Percentiles rank a stretch among this genome's conserved stretches.
These are phyloP conservation scores for Nannizziopsis barbatae DNA, from an alignment of 2,329 filamentous ascomycete species.

Conservation along the genomic window DNA sequence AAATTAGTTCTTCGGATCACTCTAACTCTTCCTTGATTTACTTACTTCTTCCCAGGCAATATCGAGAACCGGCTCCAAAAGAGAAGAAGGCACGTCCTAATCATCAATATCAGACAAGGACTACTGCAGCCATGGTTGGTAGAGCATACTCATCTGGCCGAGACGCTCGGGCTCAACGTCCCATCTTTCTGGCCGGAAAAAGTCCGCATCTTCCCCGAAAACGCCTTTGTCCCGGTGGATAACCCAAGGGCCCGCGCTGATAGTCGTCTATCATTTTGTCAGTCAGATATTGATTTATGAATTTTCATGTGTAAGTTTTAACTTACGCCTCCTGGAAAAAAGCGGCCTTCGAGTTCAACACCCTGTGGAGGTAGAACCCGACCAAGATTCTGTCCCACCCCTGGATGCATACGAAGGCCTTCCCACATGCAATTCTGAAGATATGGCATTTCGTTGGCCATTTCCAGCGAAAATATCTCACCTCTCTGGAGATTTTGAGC, in stretches of 20 bases:
- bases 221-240: not conserved
- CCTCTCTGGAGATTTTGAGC: constrained; percentile 48
- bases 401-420: constrained; percentile 64
- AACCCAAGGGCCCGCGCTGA: constrained; percentile 65
- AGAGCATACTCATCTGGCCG: too few species aligned
- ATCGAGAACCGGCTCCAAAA: not conserved
- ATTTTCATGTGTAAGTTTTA: not conserved
- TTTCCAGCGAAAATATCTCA: constrained; percentile 30
- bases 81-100: not conserved
- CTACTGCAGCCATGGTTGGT: too few species aligned
- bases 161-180: not conserved
- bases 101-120: not conserved
- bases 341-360: constrained; percentile 50
- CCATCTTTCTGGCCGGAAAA: not conserved
- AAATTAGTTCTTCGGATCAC: not conserved
- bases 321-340: constrained; percentile 48
- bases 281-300: not conserved
- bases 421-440: constrained; percentile 71
- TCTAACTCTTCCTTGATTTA: not conserved
- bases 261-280: constrained; percentile 42
- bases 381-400: constrained; percentile 61
- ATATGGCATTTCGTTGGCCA: constrained; percentile 60
- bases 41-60: constrained; percentile 1
- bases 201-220: not conserved
- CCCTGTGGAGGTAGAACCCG: constrained; percentile 57